These are phyloP conservation scores for Amanita polypyramis DNA, from an alignment of 768 basidiomycete species.

Conservation along the genomic window DNA sequence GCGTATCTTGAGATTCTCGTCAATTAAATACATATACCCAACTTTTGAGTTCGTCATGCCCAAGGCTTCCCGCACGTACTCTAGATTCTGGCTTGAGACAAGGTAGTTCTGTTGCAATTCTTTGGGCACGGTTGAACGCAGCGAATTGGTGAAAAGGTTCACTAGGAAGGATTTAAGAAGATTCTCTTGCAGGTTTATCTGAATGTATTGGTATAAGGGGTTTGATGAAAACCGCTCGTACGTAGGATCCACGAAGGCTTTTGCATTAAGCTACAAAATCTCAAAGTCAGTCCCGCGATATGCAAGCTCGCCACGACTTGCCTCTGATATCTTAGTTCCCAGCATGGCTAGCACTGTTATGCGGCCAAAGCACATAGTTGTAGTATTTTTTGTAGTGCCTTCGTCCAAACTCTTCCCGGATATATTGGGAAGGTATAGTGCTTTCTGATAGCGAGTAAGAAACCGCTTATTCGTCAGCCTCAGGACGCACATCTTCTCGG, in stretches of 20 bases:
- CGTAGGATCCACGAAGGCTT: conserved; percentile 56
- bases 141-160: conserved; percentile 66
- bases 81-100: conserved; percentile 76
- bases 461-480: neutral
- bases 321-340: conserved; percentile 84
- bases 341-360: conserved; percentile 76
- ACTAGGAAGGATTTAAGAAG: conserved; percentile 86
- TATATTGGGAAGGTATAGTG: conserved; percentile 87
- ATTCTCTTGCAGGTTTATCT: conserved; percentile 94
- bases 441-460: conserved; percentile 47
- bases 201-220: conserved; percentile 61
- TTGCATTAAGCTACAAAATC: conserved; percentile 56
- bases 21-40: conserved; percentile 88
- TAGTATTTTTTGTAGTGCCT: conserved; percentile 55
- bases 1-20: conserved; percentile 72
- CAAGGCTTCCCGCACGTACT: conserved; percentile 73
- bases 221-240: conserved; percentile 39
- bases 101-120: conserved; percentile 64
- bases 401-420: conserved; percentile 56
- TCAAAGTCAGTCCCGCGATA: neutral
- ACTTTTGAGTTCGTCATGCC: conserved; percentile 86
- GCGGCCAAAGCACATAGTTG: conserved; percentile 63
- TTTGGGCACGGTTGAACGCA: conserved; percentile 56
- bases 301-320: conserved; percentile 20
- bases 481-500: conserved; percentile 68